These are phyloP conservation scores for Moesziomyces aphidis DNA, from an alignment of 1,284 basidiomycete genomes.

Conservation along the genomic window DNA sequence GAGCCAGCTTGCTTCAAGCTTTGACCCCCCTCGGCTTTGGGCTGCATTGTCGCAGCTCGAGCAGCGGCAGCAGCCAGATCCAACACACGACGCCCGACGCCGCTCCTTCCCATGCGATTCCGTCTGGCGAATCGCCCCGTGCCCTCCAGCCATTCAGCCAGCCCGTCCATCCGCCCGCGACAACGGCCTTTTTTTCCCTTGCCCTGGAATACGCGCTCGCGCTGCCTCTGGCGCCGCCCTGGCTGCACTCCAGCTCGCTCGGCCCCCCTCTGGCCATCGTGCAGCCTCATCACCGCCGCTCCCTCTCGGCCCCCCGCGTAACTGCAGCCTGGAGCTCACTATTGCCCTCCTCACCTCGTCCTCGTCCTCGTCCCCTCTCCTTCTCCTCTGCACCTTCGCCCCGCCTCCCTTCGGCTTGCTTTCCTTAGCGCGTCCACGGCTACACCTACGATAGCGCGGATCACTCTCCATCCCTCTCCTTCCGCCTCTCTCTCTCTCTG, in stretches of 20 bases:
- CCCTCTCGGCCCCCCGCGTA: not conserved
- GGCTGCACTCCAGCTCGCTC: not conserved
- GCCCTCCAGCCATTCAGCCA: no score
- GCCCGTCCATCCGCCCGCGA: no score
- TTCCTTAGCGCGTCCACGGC: not conserved
- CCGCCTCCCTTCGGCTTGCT: not conserved
- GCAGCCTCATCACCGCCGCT: constrained; percentile 1
- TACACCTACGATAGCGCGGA: not conserved
- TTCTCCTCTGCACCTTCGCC: not conserved
- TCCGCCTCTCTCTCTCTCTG: no score
- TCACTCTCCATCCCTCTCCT: not conserved
- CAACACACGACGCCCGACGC: not conserved
- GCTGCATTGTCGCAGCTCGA: not conserved
- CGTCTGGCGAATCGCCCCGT: not conserved
- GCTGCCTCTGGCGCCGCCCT: no score
- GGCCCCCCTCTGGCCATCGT: not conserved
- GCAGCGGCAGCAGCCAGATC: not conserved
- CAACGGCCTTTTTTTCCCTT: no score
- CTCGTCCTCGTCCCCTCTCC: not conserved
- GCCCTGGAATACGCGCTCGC: not conserved
- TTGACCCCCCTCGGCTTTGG: not conserved
- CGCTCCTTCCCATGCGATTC: not conserved
- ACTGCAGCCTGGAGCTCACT: not conserved
- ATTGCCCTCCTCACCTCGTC: not conserved
- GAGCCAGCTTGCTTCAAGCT: no score